Evolutionary conservation across 306 rosid species (phyloP).

Genomic region (Astragalus glycyphyllos): DNA sequence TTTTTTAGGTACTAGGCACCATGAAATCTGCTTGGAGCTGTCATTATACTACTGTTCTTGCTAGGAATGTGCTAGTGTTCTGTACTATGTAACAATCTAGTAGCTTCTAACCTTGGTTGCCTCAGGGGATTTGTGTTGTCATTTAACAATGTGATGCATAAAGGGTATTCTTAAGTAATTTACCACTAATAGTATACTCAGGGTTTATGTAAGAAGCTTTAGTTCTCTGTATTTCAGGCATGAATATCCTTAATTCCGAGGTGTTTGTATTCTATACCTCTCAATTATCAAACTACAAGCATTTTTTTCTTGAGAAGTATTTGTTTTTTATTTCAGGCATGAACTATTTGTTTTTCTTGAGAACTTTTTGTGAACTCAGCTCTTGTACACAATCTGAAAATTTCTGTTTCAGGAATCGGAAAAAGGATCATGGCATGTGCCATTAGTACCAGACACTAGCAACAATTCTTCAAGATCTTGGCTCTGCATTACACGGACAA

Average conservation of each 20-base stretch:
- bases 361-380: constrained; percentile 9
- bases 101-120: constrained; percentile 2
- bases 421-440: constrained; percentile 89
- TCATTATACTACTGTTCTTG: constrained; percentile 5
- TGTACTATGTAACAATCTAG: constrained; percentile 2
- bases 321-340: constrained; percentile 62
- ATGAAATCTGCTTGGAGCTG: constrained; percentile 8
- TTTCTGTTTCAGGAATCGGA: constrained; percentile 73
- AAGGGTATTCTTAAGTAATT: not conserved
- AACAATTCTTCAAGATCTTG: constrained; percentile 57
- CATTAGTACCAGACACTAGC: constrained; percentile 49
- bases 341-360: no score
- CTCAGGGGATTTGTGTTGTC: constrained; percentile 15
- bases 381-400: constrained; percentile 24
- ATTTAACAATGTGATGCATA: not conserved
- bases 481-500: constrained; percentile 77
- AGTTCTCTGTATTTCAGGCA: not conserved
- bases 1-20: constrained; percentile 14
- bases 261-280: constrained; percentile 1
- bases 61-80: not conserved
- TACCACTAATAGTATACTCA: not conserved
- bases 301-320: constrained; percentile 1
- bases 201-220: not conserved
- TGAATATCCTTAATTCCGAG: constrained; percentile 21
- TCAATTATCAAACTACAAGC: not conserved